These are phyloP conservation scores for Cyberlindnera euphorbiae DNA, from an alignment of 805 yeast species.

Conservation along the genomic window DNA sequence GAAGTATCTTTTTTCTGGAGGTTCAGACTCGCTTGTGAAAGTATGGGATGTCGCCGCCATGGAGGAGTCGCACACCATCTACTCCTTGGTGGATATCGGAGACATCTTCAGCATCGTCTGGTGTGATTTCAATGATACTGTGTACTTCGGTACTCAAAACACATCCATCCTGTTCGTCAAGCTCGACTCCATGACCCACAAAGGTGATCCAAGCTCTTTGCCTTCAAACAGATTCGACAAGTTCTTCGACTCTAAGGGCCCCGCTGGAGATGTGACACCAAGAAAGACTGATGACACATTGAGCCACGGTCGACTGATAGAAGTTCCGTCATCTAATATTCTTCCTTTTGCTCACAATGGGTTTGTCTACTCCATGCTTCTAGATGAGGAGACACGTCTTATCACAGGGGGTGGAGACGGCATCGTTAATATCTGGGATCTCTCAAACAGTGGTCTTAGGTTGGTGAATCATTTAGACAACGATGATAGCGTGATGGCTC, in stretches of 20 bases:
- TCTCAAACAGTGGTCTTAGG: conserved; percentile 23
- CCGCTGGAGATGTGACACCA: conserved; percentile 46
- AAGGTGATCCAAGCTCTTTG: conserved; percentile 32
- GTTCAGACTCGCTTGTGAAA: conserved; percentile 84
- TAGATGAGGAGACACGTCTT: conserved; percentile 33
- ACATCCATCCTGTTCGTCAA: conserved; percentile 79
- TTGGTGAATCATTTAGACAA: conserved; percentile 46
- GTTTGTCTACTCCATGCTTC: conserved; percentile 64
- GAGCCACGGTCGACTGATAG: conserved; percentile 39
- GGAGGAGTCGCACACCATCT: conserved; percentile 62
- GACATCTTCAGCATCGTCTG: conserved; percentile 85
- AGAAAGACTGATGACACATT: conserved; percentile 3
- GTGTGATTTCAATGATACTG: conserved; percentile 50
- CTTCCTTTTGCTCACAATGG: conserved; percentile 88
- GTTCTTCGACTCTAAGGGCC: conserved; percentile 88
- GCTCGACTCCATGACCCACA: conserved; percentile 24
- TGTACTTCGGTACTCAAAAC: conserved; percentile 88
- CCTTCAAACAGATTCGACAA: conserved; percentile 71
- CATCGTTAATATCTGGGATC: conserved; percentile 71
- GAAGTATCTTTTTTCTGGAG: conserved; percentile 70
- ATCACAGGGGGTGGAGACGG: conserved; percentile 93
- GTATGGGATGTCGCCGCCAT: conserved; percentile 64
- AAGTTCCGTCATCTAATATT: conserved; percentile 63
- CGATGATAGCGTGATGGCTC: conserved; percentile 66
- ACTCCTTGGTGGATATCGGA: conserved; percentile 84